A percentile compares a stretch with the other conserved stretches of the same genome.
Evolutionary conservation across 345 rosid genomes (phyloP).

Genomic region (Melaleuca alternifolia): DNA sequence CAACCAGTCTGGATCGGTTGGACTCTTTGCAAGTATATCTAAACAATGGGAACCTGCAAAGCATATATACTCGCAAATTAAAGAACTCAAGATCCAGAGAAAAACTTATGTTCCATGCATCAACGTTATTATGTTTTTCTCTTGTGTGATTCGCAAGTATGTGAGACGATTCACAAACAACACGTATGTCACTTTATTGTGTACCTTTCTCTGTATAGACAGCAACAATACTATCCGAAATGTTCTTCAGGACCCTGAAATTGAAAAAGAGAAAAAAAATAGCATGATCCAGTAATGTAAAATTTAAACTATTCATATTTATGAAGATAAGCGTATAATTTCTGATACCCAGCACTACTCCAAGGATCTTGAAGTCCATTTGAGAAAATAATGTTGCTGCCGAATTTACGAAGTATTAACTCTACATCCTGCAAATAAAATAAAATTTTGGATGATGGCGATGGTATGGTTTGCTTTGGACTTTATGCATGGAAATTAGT

Average conservation of each 20-base stretch:
- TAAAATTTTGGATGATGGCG: background rate
- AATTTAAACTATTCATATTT: background rate
- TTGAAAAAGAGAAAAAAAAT: background rate
- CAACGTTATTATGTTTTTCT: background rate
- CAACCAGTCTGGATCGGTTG: background rate
- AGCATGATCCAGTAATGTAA: background rate
- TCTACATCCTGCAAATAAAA: conserved; percentile 27
- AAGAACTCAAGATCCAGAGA: background rate
- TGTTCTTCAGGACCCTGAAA: background rate
- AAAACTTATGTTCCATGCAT: background rate
- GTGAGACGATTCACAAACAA: background rate
- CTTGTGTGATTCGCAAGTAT: background rate
- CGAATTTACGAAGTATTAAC: conserved; percentile 28
- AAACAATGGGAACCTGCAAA: background rate
- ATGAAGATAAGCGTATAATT: background rate
- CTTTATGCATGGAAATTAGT: background rate
- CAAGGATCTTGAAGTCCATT: conserved; percentile 50
- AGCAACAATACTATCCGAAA: background rate
- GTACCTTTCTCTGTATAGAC: background rate
- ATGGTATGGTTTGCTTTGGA: background rate
- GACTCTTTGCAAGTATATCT: background rate
- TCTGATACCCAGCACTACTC: conserved; percentile 36
- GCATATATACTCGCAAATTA: background rate
- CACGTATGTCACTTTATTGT: background rate
- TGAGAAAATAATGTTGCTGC: conserved; percentile 53